Conservation (phyloP, 2,329 filamentous ascomycete species). For the Alternaria sp. region DNA sequence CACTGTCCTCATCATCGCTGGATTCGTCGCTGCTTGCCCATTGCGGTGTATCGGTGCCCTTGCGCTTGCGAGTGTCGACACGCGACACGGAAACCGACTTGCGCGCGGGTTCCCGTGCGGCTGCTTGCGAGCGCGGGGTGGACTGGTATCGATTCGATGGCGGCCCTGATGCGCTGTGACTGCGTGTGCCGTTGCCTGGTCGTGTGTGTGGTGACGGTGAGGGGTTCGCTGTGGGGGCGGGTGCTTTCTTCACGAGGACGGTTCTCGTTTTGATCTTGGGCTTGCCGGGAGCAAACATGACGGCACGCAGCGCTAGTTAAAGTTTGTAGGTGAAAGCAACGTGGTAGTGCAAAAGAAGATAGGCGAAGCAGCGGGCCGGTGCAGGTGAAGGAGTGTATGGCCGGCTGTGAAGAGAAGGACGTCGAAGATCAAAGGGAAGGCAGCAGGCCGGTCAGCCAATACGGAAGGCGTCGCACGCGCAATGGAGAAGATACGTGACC, state of each 20-base stretch:
- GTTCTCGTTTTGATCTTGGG: constrained; percentile 47
- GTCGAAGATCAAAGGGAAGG: constrained; percentile 17
- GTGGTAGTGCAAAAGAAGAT: neutral
- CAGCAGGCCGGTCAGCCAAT: constrained; percentile 28
- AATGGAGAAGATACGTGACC: constrained; percentile 25
- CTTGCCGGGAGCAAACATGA: constrained; percentile 42
- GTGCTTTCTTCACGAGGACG: constrained; percentile 41
- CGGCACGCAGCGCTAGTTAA: constrained; percentile 14
- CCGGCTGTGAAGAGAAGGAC: constrained; percentile 16
- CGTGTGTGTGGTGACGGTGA: constrained; percentile 19
- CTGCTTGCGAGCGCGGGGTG: constrained; percentile 24
- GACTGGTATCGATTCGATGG: constrained; percentile 41
- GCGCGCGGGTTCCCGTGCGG: constrained; percentile 29
- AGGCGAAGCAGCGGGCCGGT: constrained; percentile 13
- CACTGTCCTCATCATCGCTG: constrained; percentile 40
- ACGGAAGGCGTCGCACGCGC: constrained; percentile 21
- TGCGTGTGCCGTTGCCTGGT: constrained; percentile 18
- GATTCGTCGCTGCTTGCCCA: constrained; percentile 45
- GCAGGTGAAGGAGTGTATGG: constrained; percentile 25
- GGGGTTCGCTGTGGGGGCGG: constrained; percentile 22
- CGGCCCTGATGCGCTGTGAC: constrained; percentile 27
- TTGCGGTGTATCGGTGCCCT: constrained; percentile 46
- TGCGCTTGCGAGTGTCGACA: constrained; percentile 42
- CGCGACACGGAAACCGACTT: constrained; percentile 39
- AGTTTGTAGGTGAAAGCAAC: constrained; percentile 6